Percentiles rank a stretch among this genome's conserved stretches.
These are phyloP conservation scores for Aspergillus nanangensis DNA, from an alignment of 495 filamentous ascomycete species.

Conservation along the genomic window DNA sequence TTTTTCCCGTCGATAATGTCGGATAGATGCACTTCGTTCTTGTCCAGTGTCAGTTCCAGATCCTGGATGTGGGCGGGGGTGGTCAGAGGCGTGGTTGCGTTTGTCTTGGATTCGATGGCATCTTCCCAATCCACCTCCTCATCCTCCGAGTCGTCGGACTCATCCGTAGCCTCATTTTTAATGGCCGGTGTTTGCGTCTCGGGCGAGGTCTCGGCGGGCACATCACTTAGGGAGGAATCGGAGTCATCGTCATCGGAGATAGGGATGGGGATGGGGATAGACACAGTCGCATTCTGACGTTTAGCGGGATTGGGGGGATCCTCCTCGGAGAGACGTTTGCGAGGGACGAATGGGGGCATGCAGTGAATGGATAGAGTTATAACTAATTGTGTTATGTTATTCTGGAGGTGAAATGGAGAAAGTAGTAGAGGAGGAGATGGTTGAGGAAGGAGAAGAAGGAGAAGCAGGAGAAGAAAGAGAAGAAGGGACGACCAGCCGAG, in stretches of 20 bases:
- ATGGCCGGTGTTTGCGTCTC: slow-evolving; percentile 9
- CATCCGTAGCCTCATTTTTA: slow-evolving; percentile 14
- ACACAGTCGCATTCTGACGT: slow-evolving; percentile 45
- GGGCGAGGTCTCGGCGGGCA: slow-evolving; percentile 20
- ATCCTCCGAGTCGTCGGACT: slow-evolving; percentile 37
- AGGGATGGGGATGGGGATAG: slow-evolving; percentile 36
- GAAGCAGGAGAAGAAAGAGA: background rate
- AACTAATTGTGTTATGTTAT: background rate
- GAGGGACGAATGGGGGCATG: slow-evolving; percentile 52
- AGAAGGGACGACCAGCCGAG: background rate
- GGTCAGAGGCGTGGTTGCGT: slow-evolving; percentile 20
- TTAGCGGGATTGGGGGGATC: slow-evolving; percentile 62
- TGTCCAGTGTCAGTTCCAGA: slow-evolving; percentile 71
- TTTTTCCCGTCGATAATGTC: slow-evolving; percentile 70
- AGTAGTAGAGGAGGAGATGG: background rate
- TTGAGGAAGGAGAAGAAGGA: background rate
- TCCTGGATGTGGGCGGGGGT: slow-evolving; percentile 42
- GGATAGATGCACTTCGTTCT: slow-evolving; percentile 50
- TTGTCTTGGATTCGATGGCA: slow-evolving; percentile 52
- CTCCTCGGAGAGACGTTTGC: slow-evolving; percentile 48
- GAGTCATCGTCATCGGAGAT: slow-evolving; percentile 32
- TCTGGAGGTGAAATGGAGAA: background rate
- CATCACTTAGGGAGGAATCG: slow-evolving; percentile 62
- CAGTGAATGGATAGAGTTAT: slow-evolving; percentile 1
- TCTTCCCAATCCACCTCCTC: slow-evolving; percentile 87